These are phyloP conservation scores for Fusarium floridanum DNA, from an alignment of 2,329 filamentous ascomycete genomes.

Conservation along the genomic window DNA sequence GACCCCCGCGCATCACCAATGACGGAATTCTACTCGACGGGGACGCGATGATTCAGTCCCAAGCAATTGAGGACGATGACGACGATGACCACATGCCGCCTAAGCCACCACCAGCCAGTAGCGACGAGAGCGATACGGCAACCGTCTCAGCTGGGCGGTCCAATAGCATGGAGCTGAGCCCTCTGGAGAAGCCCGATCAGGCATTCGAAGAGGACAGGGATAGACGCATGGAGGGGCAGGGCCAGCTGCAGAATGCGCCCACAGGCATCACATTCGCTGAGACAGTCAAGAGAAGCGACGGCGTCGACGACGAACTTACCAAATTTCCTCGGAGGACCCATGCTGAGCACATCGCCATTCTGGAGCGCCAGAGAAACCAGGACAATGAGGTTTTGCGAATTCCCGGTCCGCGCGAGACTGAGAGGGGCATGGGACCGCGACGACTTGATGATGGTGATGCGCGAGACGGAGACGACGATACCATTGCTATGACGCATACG, in stretches of 20 bases:
- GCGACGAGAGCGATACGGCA: constrained; percentile 56
- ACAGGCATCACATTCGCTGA: constrained; percentile 75
- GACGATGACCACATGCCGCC: constrained; percentile 47
- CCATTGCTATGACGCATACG: constrained; percentile 43
- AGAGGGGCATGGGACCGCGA: constrained; percentile 80
- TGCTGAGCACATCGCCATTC: constrained; percentile 88
- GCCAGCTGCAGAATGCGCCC: constrained; percentile 29
- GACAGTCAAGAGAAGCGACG: constrained; percentile 72
- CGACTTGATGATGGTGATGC: constrained; percentile 59
- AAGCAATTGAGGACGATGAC: constrained; percentile 48
- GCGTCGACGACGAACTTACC: constrained; percentile 62
- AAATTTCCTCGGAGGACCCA: constrained; percentile 64
- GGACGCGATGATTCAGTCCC: constrained; percentile 40
- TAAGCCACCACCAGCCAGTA: constrained; percentile 40
- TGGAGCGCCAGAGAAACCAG: constrained; percentile 85
- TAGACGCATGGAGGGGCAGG: constrained; percentile 18
- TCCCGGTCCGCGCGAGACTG: constrained; percentile 90
- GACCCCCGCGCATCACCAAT: constrained; percentile 70
- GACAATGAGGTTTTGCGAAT: constrained; percentile 85
- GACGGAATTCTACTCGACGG: constrained; percentile 66
- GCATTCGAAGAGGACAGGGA: constrained; percentile 21
- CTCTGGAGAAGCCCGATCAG: constrained; percentile 37
- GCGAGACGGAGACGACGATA: constrained; percentile 53
- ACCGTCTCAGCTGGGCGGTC: constrained; percentile 47
- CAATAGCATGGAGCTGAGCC: constrained; percentile 43